A percentile compares a stretch with the other conserved stretches of the same genome.
Evolutionary conservation across 2,329 filamentous ascomycete species (phyloP).

Genomic region (Sclerotinia sclerotiorum): DNA sequence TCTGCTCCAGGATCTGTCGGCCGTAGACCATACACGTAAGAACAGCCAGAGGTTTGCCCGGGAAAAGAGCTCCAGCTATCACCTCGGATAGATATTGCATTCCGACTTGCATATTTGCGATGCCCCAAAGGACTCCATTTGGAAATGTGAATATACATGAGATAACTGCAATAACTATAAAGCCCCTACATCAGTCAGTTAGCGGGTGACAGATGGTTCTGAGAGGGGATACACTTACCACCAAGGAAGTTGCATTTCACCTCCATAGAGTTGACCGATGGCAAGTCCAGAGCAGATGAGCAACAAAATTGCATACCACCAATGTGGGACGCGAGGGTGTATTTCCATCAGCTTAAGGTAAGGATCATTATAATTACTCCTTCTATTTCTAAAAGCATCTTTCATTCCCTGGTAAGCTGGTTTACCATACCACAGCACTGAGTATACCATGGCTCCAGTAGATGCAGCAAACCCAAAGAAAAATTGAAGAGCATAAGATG

Average conservation of each 20-base stretch:
- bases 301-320: conserved; percentile 56
- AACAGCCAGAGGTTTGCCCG: conserved; percentile 55
- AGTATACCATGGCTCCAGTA: conserved; percentile 49
- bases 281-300: conserved; percentile 48
- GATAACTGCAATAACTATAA: conserved; percentile 36
- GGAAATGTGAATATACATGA: conserved; percentile 37
- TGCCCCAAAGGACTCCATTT: conserved; percentile 43
- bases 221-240: conserved; percentile 25
- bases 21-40: conserved; percentile 39
- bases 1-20: conserved; percentile 42
- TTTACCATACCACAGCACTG: conserved; percentile 44
- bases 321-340: conserved; percentile 55
- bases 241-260: conserved; percentile 50
- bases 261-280: conserved; percentile 49
- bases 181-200: conserved; percentile 25
- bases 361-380: conserved; percentile 40
- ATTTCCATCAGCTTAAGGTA: conserved; percentile 47
- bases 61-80: conserved; percentile 49
- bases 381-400: conserved; percentile 20
- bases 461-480: conserved; percentile 47
- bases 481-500: conserved; percentile 44
- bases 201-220: not conserved
- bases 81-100: conserved; percentile 50
- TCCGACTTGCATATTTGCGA: conserved; percentile 49
- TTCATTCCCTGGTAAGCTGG: conserved; percentile 43